Evolutionary conservation across 257 asterid genomes (phyloP), one percentile per base, ranked within the genome.

Genomic region (Nicotiana tomentosiformis): DNA sequence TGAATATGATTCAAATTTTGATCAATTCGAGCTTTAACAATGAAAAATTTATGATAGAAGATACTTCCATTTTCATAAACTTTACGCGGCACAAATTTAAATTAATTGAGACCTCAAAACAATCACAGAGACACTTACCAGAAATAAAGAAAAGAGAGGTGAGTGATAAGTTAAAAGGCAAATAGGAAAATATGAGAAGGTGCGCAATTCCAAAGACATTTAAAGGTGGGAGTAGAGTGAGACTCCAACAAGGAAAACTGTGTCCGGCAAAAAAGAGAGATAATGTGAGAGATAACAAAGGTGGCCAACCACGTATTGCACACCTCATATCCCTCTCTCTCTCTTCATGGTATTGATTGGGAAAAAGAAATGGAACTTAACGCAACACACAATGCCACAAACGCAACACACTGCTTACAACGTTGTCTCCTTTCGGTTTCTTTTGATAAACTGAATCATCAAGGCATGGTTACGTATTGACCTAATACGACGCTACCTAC

Each of bases 221-320:
- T 68, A 69, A n/a, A 37, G 78, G 78, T 74, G 79, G 79, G 37
- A 74, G 39, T 39, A 72, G 18, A 72, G 79, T 72, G 23, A 74
- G 79, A 74, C 23, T 74, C 79, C 79, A 74, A 74, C 39, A 23
- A 74, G 20, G 5, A 72, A 72, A 14, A 3, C 8, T 72, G 12
- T 9, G 39, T 46, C 79, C 15, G 7, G 23, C 23, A 12, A 46
- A 46, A 46, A 23, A 23, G 33, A 12, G 0, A 43, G 58, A 43
- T 37, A 65, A 29, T 33, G 23, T 7, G 33, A 12, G 0, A 70
- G 35, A 43, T 18, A 29, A 29, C 4, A 72, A 72, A 46, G 4
- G 79, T 74, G 65, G 29, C 14, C 9, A 58, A 23, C 2, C 61
- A 56, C 61, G 61, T 56, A 56, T 56, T 2, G 61, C 61, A 56